A percentile compares a stretch with the other conserved stretches of the same genome.
Evolutionary conservation across 805 yeast genomes (phyloP).

Genomic region (Teunomyces kruisii): DNA sequence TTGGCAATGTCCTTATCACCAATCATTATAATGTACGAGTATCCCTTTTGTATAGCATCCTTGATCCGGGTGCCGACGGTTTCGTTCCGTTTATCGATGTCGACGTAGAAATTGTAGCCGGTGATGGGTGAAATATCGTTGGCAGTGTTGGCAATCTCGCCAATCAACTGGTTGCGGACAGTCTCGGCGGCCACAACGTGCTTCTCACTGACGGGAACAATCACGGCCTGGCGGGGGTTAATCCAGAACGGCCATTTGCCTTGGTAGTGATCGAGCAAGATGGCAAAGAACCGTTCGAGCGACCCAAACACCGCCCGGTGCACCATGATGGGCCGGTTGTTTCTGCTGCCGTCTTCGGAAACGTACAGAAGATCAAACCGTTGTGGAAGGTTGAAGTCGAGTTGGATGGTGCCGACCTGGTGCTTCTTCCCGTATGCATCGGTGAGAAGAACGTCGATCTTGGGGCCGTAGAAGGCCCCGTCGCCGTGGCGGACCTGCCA

Average conservation of each 20-base stretch:
- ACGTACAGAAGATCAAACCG: constrained; percentile 75
- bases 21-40: constrained; percentile 75
- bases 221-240: constrained; percentile 84
- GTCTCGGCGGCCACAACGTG: constrained; percentile 57
- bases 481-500: constrained; percentile 89
- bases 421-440: constrained; percentile 81
- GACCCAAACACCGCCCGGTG: constrained; percentile 97
- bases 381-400: constrained; percentile 91
- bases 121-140: constrained; percentile 53
- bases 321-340: constrained; percentile 83
- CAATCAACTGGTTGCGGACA: constrained; percentile 46
- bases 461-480: constrained; percentile 97
- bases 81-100: constrained; percentile 70
- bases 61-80: constrained; percentile 80
- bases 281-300: constrained; percentile 87
- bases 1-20: constrained; percentile 79
- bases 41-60: constrained; percentile 73
- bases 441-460: constrained; percentile 79
- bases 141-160: constrained; percentile 36
- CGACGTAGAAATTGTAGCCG: constrained; percentile 66
- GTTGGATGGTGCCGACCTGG: constrained; percentile 93
- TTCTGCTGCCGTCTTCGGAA: constrained; percentile 45
- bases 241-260: constrained; percentile 99
- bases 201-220: constrained; percentile 73
- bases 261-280: constrained; percentile 81